Percentiles rank a stretch among this genome's conserved stretches.
Conservation (phyloP, 345 rosid species). For the Sonneratia caseolaris region DNA sequence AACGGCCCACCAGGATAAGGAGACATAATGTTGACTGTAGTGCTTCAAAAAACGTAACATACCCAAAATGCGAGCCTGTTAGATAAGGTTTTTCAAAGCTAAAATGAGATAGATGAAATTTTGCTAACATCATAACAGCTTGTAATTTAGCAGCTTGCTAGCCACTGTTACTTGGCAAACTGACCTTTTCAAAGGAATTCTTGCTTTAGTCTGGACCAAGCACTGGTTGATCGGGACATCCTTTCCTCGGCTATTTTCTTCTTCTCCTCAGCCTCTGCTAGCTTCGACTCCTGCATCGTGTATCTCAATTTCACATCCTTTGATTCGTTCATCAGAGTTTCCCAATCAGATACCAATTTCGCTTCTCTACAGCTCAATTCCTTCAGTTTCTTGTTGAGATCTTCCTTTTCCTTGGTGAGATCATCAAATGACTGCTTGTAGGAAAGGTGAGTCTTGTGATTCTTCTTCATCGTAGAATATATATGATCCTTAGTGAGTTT, state of each 20-base stretch:
- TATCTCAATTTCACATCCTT: background rate
- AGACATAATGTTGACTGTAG: too few species aligned
- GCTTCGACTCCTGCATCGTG: background rate
- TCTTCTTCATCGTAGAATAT: background rate
- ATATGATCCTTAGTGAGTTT: background rate
- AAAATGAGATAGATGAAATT: too few species aligned
- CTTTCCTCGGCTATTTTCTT: background rate
- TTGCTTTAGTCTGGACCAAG: constrained; percentile 1
- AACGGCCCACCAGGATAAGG: too few species aligned
- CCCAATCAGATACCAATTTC: background rate
- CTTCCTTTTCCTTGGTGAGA: constrained; percentile 5
- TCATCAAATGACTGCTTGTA: background rate
- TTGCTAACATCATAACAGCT: background rate
- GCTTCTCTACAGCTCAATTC: background rate
- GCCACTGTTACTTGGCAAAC: background rate
- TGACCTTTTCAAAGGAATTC: background rate
- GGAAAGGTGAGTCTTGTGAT: background rate
- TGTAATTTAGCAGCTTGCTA: background rate
- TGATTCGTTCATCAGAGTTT: background rate
- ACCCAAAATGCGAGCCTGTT: too few species aligned
- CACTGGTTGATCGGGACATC: background rate
- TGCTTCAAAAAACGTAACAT: too few species aligned
- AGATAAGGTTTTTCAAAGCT: too few species aligned
- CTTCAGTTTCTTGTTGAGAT: background rate
- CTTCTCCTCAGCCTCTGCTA: constrained; percentile 1